A percentile compares a stretch with the other conserved stretches of the same genome.
These are phyloP conservation scores for Polychaeton citri DNA, from an alignment of 2,329 filamentous ascomycete genomes.

Conservation along the genomic window DNA sequence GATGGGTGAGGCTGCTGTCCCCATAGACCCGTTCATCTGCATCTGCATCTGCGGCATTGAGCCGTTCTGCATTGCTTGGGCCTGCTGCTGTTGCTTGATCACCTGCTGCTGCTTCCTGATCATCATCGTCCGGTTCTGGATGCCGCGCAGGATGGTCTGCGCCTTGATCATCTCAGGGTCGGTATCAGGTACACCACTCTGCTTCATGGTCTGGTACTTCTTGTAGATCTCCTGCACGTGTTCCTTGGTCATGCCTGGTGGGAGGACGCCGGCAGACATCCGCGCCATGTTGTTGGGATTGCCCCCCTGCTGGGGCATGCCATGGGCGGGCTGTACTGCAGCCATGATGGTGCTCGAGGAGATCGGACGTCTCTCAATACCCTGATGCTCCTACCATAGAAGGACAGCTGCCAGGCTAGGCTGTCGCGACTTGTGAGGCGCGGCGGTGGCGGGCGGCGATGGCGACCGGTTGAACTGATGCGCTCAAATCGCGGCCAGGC, in stretches of 20 bases:
- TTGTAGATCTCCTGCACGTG: constrained; percentile 67
- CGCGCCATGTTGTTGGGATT: constrained; percentile 28
- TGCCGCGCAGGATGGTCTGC: constrained; percentile 57
- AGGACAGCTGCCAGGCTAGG: background rate
- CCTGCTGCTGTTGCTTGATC: constrained; percentile 33
- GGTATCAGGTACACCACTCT: constrained; percentile 61
- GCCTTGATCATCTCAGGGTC: constrained; percentile 83
- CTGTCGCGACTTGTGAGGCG: background rate
- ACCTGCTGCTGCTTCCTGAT: constrained; percentile 36
- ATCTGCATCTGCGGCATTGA: constrained; percentile 24
- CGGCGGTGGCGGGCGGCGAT: background rate
- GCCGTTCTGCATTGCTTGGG: constrained; percentile 38
- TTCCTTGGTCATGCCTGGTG: constrained; percentile 58
- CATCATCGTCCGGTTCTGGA: constrained; percentile 39
- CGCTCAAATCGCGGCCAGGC: background rate
- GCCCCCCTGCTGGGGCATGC: constrained; percentile 6
- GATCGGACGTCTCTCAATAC: background rate
- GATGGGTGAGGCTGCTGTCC: constrained; percentile 29
- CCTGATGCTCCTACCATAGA: background rate
- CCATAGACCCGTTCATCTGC: constrained; percentile 34
- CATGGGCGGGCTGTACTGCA: constrained; percentile 7
- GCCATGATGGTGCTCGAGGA: constrained; percentile 4
- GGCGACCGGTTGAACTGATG: background rate
- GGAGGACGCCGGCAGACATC: constrained; percentile 27
- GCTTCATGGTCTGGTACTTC: constrained; percentile 85